Evolutionary conservation across 129 eudicot species (phyloP), one percentile per base, ranked within the genome.

Genomic region (Flaveria linearis): DNA sequence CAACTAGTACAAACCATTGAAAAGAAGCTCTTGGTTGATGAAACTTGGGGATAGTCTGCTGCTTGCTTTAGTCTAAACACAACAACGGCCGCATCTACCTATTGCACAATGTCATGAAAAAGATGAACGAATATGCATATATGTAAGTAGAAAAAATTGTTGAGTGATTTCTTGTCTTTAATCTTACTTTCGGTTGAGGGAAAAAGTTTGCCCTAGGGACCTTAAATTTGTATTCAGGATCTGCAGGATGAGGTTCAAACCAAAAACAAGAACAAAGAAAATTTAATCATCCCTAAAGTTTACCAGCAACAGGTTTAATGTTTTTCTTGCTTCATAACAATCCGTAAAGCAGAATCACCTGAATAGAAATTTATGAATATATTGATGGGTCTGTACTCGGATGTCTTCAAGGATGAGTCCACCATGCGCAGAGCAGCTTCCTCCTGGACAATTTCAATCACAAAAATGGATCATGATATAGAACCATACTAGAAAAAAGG

Each of bases 61-160:
- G 77, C 64, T 82, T 83, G 83, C 86, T 93, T 93, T 75, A 93
- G 83, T 73, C 69, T 88, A 74, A 93, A 94, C 18, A 87, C 78
- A 46, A 87, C 97, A 66, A 91, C 87, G 39, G 98, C 98, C 78
- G 97, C 99, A 85, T 95, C 97, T 52, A 95, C 99, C 99, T 95
- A 76, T 62, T 81, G 13, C 84, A 57, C 45, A 77, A 30, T 30
- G 36, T 30, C 36, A 30, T 30, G 36, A 30, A 30, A 30, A 30
- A 33, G 55, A 82, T 78, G 55, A 76, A 69, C 14, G 17, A 0
- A 51, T 67, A 36, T 22, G 49, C 12, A 18, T 16, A 52, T 56
- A 16, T 63, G 3, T 10, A 11, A 8, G 13, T 10, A 9, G 25
- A 60, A 25, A 23, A 16, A 28, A 17, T 17, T 63, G 50, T 47